A percentile compares a stretch with the other conserved stretches of the same genome.
Conservation (phyloP, 495 filamentous ascomycete genomes). For the Chaetomium cochliodes region DNA sequence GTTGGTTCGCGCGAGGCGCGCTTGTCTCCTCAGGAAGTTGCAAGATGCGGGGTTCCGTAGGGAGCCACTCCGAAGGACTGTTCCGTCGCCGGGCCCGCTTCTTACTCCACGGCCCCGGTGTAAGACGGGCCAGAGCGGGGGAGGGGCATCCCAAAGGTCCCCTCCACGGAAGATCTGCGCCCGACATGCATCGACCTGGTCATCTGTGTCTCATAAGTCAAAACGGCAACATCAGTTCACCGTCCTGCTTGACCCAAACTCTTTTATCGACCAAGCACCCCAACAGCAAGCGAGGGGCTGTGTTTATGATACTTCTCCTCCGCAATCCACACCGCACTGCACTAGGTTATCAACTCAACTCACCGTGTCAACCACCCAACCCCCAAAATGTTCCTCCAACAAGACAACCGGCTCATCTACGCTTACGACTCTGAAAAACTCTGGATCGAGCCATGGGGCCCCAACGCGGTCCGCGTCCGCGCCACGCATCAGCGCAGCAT, state of each 20-base stretch:
- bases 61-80: background rate
- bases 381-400: slow-evolving; percentile 18
- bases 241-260: background rate
- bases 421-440: slow-evolving; percentile 54
- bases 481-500: slow-evolving; percentile 51
- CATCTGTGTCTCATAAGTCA: background rate
- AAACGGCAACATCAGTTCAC: background rate
- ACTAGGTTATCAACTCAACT: background rate
- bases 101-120: background rate
- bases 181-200: background rate
- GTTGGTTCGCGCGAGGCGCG: background rate
- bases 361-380: background rate
- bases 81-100: slow-evolving; percentile 5
- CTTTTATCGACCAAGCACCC: background rate
- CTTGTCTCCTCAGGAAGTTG: background rate
- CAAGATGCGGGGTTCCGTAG: background rate
- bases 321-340: too few species aligned
- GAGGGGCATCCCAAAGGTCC: background rate
- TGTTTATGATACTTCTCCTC: too few species aligned
- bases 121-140: background rate
- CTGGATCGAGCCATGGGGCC: slow-evolving; percentile 57
- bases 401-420: slow-evolving; percentile 31
- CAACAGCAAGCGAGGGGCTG: too few species aligned
- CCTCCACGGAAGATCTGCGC: background rate
- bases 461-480: slow-evolving; percentile 53